Evolutionary conservation across 768 basidiomycete species (phyloP), one percentile per base, ranked within the genome.

Genomic region (Collybia mongolica): DNA sequence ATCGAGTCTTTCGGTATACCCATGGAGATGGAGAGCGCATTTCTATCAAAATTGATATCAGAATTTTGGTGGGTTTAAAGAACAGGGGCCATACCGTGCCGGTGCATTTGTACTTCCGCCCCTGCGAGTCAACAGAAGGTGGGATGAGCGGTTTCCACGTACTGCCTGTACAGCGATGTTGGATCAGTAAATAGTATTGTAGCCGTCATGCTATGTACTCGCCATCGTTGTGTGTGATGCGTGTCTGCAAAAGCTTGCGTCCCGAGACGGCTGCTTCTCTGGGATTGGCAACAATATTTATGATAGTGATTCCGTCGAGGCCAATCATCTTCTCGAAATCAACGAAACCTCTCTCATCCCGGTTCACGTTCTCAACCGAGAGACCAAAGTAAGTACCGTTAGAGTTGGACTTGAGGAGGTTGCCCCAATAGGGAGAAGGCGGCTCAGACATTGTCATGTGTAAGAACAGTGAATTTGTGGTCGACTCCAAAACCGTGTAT

Each of bases 301-400:
- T 80, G 41, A 99, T 70, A 5, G 96, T 96, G 54, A 99, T 96
- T 0, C 97, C 97, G 64, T 98, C 95, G 43, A 99, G 69, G 8
- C 94, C 95, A 49, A 89, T 82, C 79, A 98, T 88, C 76, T 98
- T 99, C 73, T 99, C 97, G 57, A 98, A 99, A 66, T 99, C 96
- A 26, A 93, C 95, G 60, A 80, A 98, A 4, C 97, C 97, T 0
- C 72, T 63, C 0, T 81, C 71, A 63, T 99, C 87, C n/a, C 97
- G 81, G 66, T 98, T 98, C 48, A 90, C 97, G 58, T 93, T 79
- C 57, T 91, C 88, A 35, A 90, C 61, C 0, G 94, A 91, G 9
- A 94, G 65, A 18, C 90, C 86, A 64, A 93, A 99, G 74, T 97
- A 98, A 0, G 97, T 99, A 32, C 97, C 97, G 60, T 99, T 99